phyloP scores from a whole-genome alignment of 2,329 filamentous ascomycete genomes.

The Fusarium chuoi region DNA sequence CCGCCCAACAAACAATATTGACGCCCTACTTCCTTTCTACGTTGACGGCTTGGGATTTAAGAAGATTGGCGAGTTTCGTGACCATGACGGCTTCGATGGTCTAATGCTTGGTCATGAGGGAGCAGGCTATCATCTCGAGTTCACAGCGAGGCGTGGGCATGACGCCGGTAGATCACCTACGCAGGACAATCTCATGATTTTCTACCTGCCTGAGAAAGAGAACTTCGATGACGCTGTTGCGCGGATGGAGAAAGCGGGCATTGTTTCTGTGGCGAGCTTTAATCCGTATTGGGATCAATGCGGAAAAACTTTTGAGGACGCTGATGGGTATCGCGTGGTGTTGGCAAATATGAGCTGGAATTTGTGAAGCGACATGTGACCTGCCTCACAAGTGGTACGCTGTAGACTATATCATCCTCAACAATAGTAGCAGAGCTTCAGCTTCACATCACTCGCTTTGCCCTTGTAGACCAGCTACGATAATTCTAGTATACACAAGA shows the following conservation, averaged over 20 bases:
- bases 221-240: not conserved
- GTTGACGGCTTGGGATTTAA: not conserved
- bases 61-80: not conserved
- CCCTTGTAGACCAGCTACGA: not conserved
- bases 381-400: fast-evolving
- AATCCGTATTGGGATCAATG: not conserved
- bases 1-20: not conserved
- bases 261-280: not conserved
- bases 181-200: not conserved
- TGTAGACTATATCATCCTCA: fast-evolving
- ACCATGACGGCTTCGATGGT: not conserved
- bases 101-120: not conserved
- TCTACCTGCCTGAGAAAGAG: not conserved
- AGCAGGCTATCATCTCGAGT: not conserved
- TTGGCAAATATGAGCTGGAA: not conserved
- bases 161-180: not conserved
- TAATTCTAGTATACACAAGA: not conserved
- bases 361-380: not conserved
- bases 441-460: not conserved
- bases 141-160: not conserved
- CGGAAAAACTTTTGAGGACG: not conserved
- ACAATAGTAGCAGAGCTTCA: fast-evolving
- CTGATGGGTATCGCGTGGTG: not conserved
- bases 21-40: not conserved
- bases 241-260: not conserved